A percentile compares a stretch with the other conserved stretches of the same genome.
Conservation (phyloP, 2,329 filamentous ascomycete genomes). For the Cytospora paraplurivora region DNA sequence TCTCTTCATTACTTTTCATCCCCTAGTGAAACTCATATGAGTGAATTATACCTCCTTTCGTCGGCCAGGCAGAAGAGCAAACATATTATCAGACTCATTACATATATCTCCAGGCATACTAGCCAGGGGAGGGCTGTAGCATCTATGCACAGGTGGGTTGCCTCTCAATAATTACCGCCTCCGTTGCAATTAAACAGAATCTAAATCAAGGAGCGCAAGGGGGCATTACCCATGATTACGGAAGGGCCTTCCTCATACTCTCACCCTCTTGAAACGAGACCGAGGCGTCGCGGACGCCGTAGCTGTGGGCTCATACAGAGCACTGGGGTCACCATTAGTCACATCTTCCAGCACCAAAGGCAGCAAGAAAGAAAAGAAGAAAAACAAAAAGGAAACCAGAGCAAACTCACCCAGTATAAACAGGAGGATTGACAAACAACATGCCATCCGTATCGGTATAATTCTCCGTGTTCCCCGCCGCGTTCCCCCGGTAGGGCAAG, state of each 20-base stretch:
- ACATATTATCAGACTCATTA: neutral
- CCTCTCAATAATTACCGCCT: neutral
- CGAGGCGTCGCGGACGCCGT: constrained; percentile 2
- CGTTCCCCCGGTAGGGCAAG: constrained; percentile 62
- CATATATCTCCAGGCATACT: constrained; percentile 9
- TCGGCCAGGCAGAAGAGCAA: neutral
- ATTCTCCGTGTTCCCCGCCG: constrained; percentile 64
- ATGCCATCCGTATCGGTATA: constrained; percentile 56
- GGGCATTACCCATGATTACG: neutral
- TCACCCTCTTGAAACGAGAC: constrained; percentile 17
- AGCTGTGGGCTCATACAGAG: constrained; percentile 20
- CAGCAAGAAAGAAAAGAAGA: too few species aligned
- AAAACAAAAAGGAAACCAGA: too few species aligned
- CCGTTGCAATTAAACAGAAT: neutral
- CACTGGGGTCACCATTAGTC: constrained; percentile 21
- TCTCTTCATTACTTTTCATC: constrained; percentile 23
- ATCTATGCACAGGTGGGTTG: constrained; percentile 17
- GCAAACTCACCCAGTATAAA: constrained; percentile 46
- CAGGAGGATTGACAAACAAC: constrained; percentile 52
- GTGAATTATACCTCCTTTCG: neutral
- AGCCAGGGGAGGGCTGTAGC: neutral
- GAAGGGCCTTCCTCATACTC: neutral
- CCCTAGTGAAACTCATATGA: constrained; percentile 11
- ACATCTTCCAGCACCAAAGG: constrained; percentile 1
- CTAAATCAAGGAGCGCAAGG: neutral